Evolutionary conservation across 2,329 filamentous ascomycete species (phyloP).

Genomic region (Cladosporium velox): DNA sequence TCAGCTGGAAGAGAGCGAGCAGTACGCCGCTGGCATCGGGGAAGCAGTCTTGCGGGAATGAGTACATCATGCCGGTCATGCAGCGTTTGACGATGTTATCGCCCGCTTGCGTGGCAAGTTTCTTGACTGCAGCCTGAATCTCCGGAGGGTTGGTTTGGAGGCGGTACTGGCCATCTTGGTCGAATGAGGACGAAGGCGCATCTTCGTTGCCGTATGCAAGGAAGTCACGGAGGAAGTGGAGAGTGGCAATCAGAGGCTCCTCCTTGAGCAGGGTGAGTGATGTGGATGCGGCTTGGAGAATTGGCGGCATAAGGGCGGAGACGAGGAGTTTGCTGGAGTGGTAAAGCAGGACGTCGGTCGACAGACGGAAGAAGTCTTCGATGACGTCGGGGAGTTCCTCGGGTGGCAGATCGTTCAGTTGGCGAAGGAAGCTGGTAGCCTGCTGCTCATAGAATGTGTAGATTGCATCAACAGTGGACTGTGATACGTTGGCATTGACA

Average conservation of each 20-base stretch:
- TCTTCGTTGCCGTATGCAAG: conserved; percentile 84
- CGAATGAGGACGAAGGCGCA: conserved; percentile 60
- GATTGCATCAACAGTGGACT: conserved; percentile 79
- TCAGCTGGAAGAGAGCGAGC: conserved; percentile 81
- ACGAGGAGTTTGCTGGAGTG: conserved; percentile 82
- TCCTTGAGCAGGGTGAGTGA: conserved; percentile 86
- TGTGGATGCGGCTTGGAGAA: conserved; percentile 84
- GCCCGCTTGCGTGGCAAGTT: conserved; percentile 67
- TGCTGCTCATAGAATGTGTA: conserved; percentile 95
- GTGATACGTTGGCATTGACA: conserved; percentile 80
- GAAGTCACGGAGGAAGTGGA: conserved; percentile 91
- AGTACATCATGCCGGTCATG: conserved; percentile 98
- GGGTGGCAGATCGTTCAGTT: conserved; percentile 79
- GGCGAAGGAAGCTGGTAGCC: conserved; percentile 82
- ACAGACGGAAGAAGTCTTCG: conserved; percentile 93
- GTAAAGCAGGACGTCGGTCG: conserved; percentile 89
- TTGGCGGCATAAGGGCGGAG: conserved; percentile 75
- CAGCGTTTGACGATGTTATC: conserved; percentile 82
- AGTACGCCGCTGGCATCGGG: conserved; percentile 92
- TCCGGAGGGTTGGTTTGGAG: conserved; percentile 65
- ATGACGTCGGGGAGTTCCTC: conserved; percentile 82
- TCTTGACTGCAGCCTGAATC: conserved; percentile 71
- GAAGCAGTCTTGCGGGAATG: conserved; percentile 93
- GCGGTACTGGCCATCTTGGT: conserved; percentile 48
- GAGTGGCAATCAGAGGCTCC: conserved; percentile 84